A percentile compares a stretch with the other conserved stretches of the same genome.
Conservation (phyloP, 31 red algal genomes). For the Odonthalia washingtoniensis region DNA sequence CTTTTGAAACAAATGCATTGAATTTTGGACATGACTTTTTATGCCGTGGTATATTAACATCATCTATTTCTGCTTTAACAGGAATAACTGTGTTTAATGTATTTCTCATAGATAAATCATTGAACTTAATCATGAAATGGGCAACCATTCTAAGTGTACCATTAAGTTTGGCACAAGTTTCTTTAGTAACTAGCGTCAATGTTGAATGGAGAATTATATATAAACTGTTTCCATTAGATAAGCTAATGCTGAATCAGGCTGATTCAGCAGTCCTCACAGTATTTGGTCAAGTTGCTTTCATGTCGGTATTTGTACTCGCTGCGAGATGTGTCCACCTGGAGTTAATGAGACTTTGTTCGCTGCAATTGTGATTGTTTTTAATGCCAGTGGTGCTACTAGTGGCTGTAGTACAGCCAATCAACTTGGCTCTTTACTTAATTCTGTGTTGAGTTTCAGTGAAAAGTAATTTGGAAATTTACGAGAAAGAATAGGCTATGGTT, state of each 20-base stretch:
- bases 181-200: constrained; percentile 86
- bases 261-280: constrained; percentile 89
- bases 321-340: constrained; percentile 94
- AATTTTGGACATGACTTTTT: constrained; percentile 93
- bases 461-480: constrained; percentile 87
- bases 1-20: constrained; percentile 86
- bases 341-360: constrained; percentile 95
- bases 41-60: constrained; percentile 81
- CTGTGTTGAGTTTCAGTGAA: constrained; percentile 80
- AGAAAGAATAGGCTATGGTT: too few relatives aligned
- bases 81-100: too few relatives aligned
- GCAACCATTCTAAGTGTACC: constrained; percentile 83
- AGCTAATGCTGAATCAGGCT: too few relatives aligned
- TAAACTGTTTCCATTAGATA: constrained; percentile 81
- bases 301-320: too few relatives aligned
- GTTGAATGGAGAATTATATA: constrained; percentile 84
- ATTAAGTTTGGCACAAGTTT: constrained; percentile 85
- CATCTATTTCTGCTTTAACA: constrained; percentile 73
- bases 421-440: constrained; percentile 85
- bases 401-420: constrained; percentile 70
- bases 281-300: constrained; percentile 90
- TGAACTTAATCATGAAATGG: constrained; percentile 85
- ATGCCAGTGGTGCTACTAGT: constrained; percentile 79
- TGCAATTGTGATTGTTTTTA: constrained; percentile 94
- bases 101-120: constrained; percentile 64